Evolutionary conservation across 2,329 filamentous ascomycete genomes (phyloP).

Genomic region (Botrytis elliptica): DNA sequence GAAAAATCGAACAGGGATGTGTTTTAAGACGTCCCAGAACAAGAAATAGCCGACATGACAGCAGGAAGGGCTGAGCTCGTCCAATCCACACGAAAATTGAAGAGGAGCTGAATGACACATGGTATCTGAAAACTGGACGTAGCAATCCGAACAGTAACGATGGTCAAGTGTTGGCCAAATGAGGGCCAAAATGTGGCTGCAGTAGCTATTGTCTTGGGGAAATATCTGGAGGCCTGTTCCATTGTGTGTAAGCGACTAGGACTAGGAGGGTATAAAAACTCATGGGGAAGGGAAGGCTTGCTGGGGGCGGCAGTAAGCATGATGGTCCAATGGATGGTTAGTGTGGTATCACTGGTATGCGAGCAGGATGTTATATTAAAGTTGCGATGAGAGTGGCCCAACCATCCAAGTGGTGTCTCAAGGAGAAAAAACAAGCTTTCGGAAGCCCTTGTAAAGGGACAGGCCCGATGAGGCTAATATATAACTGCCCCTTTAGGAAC

Average conservation of each 20-base stretch:
- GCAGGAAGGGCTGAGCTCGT: not conserved
- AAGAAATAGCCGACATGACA: conserved; percentile 7
- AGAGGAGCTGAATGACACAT: not conserved
- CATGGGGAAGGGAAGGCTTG: not conserved
- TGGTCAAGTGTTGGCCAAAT: not conserved
- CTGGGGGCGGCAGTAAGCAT: not conserved
- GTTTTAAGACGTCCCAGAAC: not conserved
- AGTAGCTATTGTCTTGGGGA: not conserved
- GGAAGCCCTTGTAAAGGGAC: not conserved
- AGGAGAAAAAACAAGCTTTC: conserved; percentile 5
- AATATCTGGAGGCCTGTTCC: not conserved
- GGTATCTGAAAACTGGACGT: not conserved
- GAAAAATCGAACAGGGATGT: conserved; percentile 2
- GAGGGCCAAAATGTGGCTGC: conserved; percentile 3
- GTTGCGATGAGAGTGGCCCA: not conserved
- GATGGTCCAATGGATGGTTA: not conserved
- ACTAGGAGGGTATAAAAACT: not conserved
- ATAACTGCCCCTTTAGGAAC: not conserved
- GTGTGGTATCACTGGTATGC: not conserved
- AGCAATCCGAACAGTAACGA: conserved; percentile 9
- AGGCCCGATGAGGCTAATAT: not conserved
- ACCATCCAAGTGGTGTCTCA: not conserved
- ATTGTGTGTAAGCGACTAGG: not conserved
- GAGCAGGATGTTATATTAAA: conserved; percentile 15
- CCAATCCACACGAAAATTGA: not conserved